A percentile compares a stretch with the other conserved stretches of the same genome.
Evolutionary conservation across 345 rosid genomes (phyloP).

Genomic region (Lumnitzera racemosa): DNA sequence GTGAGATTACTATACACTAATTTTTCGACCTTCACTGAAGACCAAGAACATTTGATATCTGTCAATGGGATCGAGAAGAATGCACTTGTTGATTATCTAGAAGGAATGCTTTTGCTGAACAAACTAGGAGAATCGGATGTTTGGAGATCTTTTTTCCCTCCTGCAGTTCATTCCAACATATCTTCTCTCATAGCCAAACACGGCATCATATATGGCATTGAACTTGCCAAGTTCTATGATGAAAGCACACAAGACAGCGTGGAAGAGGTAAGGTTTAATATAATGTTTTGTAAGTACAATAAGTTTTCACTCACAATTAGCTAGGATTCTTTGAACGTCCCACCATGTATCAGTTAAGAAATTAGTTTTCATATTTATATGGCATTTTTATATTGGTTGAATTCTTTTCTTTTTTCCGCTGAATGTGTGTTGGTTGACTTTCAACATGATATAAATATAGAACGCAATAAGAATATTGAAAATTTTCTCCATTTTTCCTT

Average conservation of each 20-base stretch:
- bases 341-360: too few relatives aligned
- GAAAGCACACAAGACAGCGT: not conserved
- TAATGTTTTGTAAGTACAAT: too few relatives aligned
- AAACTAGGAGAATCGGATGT: not conserved
- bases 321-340: too few relatives aligned
- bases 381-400: too few relatives aligned
- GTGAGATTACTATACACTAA: not conserved
- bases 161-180: not conserved
- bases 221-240: constrained; percentile 12
- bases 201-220: constrained; percentile 10
- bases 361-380: too few relatives aligned
- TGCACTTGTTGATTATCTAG: constrained; percentile 4
- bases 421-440: too few relatives aligned
- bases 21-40: not conserved
- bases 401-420: too few relatives aligned
- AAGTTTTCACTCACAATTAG: too few relatives aligned
- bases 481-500: too few relatives aligned
- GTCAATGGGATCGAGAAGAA: not conserved
- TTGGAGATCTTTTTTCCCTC: constrained; percentile 8
- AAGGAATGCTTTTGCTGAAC: constrained; percentile 11
- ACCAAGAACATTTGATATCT: not conserved
- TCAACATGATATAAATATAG: too few relatives aligned
- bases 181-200: constrained; percentile 5
- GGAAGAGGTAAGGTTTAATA: constrained; percentile 3
- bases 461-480: too few relatives aligned